Evolutionary conservation across 2,329 filamentous ascomycete species (phyloP).

Genomic region (Cryoendolithus antarcticus): DNA sequence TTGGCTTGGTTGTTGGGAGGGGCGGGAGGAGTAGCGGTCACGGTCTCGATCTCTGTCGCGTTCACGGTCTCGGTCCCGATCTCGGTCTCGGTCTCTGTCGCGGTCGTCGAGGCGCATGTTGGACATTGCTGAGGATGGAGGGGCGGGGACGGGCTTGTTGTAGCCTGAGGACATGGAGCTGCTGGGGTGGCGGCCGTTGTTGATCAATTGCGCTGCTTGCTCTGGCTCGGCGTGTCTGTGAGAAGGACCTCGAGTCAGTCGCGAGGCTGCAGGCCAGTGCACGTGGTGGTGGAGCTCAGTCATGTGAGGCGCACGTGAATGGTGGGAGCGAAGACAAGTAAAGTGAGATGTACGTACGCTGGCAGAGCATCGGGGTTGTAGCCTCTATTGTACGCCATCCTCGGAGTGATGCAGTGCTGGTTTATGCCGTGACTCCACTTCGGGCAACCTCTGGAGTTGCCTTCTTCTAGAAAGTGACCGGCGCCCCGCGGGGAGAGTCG

Average conservation of each 20-base stretch:
- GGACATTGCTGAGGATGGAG: slow-evolving; percentile 20
- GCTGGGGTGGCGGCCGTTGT: slow-evolving; percentile 17
- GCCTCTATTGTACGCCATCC: slow-evolving; percentile 86
- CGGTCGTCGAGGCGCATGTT: slow-evolving; percentile 27
- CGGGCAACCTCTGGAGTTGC: too few species aligned
- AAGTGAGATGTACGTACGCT: slow-evolving; percentile 47
- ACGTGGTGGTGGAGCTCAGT: slow-evolving; percentile 4
- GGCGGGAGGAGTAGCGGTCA: too few species aligned
- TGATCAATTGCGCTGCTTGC: slow-evolving; percentile 32
- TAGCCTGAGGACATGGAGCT: slow-evolving; percentile 14
- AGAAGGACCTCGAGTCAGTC: slow-evolving; percentile 12
- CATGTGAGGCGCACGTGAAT: slow-evolving; percentile 1
- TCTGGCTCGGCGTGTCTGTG: slow-evolving; percentile 64
- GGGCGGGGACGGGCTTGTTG: slow-evolving; percentile 30
- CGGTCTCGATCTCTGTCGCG: too few species aligned
- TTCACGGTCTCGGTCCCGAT: too few species aligned
- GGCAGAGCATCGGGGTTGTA: slow-evolving; percentile 93
- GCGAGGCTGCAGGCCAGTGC: slow-evolving; percentile 1
- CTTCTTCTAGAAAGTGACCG: too few species aligned
- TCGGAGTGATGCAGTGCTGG: too few species aligned
- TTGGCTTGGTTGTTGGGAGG: slow-evolving; percentile 15
- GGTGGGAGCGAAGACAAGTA: slow-evolving; percentile 3
- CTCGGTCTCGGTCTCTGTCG: slow-evolving; percentile 9
- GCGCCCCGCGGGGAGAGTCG: too few species aligned
- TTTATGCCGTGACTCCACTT: too few species aligned